A percentile compares a stretch with the other conserved stretches of the same genome.
These are phyloP conservation scores for Marasmius oreades DNA, from an alignment of 1,284 basidiomycete species.

Conservation along the genomic window DNA sequence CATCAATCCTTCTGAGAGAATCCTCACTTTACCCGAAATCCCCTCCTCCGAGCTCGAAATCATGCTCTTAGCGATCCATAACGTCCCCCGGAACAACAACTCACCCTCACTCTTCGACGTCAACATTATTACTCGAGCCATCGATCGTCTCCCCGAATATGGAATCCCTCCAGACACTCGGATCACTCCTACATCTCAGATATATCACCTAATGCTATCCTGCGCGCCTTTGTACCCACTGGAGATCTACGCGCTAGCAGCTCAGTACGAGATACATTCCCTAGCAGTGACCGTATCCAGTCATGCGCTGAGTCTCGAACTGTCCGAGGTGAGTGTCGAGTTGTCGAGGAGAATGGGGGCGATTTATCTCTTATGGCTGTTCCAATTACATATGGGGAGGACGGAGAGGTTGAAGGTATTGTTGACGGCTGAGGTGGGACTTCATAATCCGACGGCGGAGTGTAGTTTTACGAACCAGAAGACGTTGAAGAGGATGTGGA, in stretches of 20 bases:
- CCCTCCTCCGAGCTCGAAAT: background rate
- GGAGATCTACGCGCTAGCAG: background rate
- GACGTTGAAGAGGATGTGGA: background rate
- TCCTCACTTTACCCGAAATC: background rate
- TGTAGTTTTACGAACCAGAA: background rate
- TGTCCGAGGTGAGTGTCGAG: background rate
- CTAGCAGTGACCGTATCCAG: background rate
- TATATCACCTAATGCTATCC: background rate
- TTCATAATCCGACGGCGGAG: background rate
- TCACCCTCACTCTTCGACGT: background rate
- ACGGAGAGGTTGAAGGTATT: background rate
- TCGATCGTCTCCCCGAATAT: background rate
- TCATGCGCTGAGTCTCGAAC: background rate
- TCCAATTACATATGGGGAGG: background rate
- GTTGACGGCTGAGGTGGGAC: background rate
- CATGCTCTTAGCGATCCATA: background rate
- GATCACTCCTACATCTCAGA: background rate
- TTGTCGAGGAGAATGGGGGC: background rate
- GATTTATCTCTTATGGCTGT: background rate
- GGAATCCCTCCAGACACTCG: background rate
- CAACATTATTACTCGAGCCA: background rate
- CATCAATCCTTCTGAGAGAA: background rate
- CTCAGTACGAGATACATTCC: background rate
- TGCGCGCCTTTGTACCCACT: background rate
- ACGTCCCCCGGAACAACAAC: background rate